A percentile compares a stretch with the other conserved stretches of the same genome.
These are phyloP conservation scores for Reutealis trisperma DNA, from an alignment of 345 rosid genomes.

Conservation along the genomic window DNA sequence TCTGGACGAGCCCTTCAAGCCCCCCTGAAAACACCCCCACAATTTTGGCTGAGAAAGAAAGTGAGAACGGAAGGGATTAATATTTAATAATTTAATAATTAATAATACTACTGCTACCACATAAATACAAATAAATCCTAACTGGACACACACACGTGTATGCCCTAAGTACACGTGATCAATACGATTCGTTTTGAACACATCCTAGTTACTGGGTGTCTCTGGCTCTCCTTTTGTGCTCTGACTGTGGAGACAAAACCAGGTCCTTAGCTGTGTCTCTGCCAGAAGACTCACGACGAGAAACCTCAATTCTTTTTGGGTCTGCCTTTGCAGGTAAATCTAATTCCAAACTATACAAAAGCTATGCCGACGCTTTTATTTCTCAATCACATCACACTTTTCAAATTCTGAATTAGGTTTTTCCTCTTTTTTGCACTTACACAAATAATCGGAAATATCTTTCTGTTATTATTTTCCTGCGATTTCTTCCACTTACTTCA, in stretches of 20 bases:
- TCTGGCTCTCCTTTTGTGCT: background rate
- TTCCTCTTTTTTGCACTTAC: background rate
- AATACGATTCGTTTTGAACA: background rate
- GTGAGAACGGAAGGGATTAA: no score
- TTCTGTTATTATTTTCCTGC: background rate
- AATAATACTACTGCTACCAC: no score
- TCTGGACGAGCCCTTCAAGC: no score
- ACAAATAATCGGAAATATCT: background rate
- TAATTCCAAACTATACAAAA: background rate
- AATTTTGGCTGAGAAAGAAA: no score
- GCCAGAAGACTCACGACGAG: background rate
- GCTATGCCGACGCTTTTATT: background rate
- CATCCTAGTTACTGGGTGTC: background rate
- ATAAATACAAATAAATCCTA: no score
- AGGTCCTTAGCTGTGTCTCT: background rate
- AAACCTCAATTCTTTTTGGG: background rate
- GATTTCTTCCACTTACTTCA: background rate
- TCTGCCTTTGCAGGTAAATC: conserved; percentile 10
- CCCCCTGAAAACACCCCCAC: no score
- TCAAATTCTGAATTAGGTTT: conserved; percentile 1
- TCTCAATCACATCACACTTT: background rate
- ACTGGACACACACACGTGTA: no score
- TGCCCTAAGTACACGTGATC: background rate
- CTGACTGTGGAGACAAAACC: background rate
- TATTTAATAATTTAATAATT: no score